phyloP scores from a whole-genome alignment of 1,284 basidiomycete genomes.

The Rhodotorula sp. region DNA sequence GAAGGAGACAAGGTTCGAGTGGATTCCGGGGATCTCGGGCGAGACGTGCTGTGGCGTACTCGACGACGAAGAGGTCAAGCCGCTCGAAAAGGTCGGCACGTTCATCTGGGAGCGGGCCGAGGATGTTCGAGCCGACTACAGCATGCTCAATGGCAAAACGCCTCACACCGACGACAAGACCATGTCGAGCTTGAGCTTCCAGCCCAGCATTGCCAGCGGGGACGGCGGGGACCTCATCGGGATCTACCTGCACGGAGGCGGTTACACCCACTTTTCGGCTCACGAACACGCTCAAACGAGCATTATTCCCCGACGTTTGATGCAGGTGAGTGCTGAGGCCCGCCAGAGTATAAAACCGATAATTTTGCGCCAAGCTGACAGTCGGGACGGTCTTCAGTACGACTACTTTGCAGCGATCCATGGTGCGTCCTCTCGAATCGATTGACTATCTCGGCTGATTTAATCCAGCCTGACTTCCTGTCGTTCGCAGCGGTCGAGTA shows the following conservation, averaged over 20 bases:
- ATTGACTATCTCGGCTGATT: background rate
- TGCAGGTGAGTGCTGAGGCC: slow-evolving; percentile 5
- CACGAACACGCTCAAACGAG: slow-evolving; percentile 37
- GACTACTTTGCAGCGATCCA: slow-evolving; percentile 29
- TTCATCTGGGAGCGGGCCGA: slow-evolving; percentile 31
- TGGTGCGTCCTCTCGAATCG: slow-evolving; percentile 2
- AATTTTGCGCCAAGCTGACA: background rate
- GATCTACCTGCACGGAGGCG: slow-evolving; percentile 37
- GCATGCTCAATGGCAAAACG: slow-evolving; percentile 10
- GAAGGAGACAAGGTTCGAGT: slow-evolving; percentile 37
- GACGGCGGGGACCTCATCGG: slow-evolving; percentile 30
- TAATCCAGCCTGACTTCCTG: background rate
- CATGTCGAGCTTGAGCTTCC: background rate
- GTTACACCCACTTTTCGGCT: slow-evolving; percentile 38
- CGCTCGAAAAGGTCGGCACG: slow-evolving; percentile 30
- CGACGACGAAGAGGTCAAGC: slow-evolving; percentile 19
- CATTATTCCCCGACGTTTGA: slow-evolving; percentile 30
- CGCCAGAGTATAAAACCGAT: background rate
- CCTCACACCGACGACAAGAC: background rate
- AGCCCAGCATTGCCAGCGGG: background rate
- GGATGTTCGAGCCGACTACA: slow-evolving; percentile 9
- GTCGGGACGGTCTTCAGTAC: slow-evolving; percentile 6
- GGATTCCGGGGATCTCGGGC: slow-evolving; percentile 25
- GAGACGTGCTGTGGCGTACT: slow-evolving; percentile 22
- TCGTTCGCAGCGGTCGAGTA: slow-evolving; percentile 35